Base-by-base conservation (phyloP, 192 early-diverging fungal genomes). In the Umbelopsis ramanniana region DNA sequence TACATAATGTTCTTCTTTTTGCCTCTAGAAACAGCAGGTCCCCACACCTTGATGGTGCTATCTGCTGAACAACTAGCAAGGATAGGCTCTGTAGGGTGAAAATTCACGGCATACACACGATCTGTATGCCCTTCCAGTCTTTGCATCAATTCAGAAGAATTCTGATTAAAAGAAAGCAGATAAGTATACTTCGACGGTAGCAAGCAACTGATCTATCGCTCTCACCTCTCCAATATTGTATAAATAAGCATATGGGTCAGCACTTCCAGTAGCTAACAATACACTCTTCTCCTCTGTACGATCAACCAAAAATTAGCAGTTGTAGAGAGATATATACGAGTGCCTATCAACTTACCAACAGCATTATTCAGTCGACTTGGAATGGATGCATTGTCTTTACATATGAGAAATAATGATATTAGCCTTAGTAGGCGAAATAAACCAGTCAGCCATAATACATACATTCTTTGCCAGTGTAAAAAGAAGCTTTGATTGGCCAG, bases 401-500 rank as follows among this genome's bases (percentile, higher is more conserved):
- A 52, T 26, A 45, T 45, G 35, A 7, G 22, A 10, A 38, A 29
- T 33, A 52, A 38, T 14, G 17, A 33, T 14, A 52, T 3, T 33
- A 19, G 4, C 17, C 17, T 50, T 52, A 19, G 26, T 1, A 46
- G 1, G 11, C 21, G n/a, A 33, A 24, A 22, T 0, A 0, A 43
- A 38, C 8, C 26, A 26, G 24, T 35, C 26, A 9, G 2, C 45
- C 11, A 11, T 24, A 45, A 38, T 15, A 53, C 84, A 77, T 84
- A 93, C 91, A 87, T 45, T 92, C 93, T 82, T 79, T 84, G 46
- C 85, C 84, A 12, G 86, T 82, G 67, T 91, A 89, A 68, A 96
- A 97, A 0, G 94, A 91, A 47, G 89, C 92, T 76, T 93, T 95
- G 72, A 98, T 96, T 3, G 96, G 95, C 95, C 94, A 98, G 81